phyloP scores from a whole-genome alignment of 345 rosid genomes.

The Eucalyptus marginata region DNA sequence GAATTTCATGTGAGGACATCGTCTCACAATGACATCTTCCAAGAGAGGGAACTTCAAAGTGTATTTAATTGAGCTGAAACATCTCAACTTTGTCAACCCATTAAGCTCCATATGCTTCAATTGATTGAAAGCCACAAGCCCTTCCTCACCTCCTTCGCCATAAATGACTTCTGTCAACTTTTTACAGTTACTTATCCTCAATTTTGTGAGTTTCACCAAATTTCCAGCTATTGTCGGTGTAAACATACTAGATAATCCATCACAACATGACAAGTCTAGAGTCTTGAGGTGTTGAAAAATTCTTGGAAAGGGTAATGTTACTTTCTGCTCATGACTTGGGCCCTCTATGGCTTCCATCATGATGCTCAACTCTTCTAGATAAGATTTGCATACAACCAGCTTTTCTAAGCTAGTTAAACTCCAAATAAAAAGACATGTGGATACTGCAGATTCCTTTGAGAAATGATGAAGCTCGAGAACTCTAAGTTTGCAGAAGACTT shows the following conservation, averaged over 20 bases:
- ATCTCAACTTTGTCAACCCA: not conserved
- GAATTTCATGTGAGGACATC: not conserved
- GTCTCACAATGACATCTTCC: not conserved
- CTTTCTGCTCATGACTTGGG: not conserved
- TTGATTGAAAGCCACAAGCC: not conserved
- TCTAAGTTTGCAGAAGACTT: not conserved
- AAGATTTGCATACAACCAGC: not conserved
- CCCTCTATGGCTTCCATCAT: not conserved
- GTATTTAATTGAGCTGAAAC: not conserved
- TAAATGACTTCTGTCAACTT: not conserved
- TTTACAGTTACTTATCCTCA: not conserved
- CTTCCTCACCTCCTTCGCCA: not conserved
- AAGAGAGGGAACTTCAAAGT: not conserved
- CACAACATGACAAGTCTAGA: not conserved
- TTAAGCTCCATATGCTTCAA: not conserved
- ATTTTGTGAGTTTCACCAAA: not conserved
- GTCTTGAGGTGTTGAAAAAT: not conserved
- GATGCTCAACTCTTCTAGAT: not conserved
- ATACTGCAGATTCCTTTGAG: not conserved
- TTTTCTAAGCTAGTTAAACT: not conserved
- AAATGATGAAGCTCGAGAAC: not conserved
- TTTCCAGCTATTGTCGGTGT: not conserved
- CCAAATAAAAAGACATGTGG: fast-evolving
- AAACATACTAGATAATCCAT: not conserved
- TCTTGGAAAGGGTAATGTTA: not conserved